phyloP scores from a whole-genome alignment of 176 grass and related monocot genomes.

The Microstegium vimineum region DNA sequence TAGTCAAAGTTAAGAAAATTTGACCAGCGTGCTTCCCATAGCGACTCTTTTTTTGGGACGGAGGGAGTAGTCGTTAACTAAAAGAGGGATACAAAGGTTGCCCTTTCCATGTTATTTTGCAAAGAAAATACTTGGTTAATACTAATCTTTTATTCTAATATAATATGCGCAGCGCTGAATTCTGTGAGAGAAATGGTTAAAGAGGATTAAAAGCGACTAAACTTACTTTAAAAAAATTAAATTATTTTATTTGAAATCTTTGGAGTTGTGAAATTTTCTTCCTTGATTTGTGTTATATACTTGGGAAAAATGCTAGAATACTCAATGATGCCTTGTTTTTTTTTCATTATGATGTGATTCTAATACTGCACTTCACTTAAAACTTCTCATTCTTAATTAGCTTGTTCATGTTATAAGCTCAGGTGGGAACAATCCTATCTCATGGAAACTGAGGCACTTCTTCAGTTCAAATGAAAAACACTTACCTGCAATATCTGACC shows the following conservation, averaged over 20 bases:
- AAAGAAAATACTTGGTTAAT: neutral
- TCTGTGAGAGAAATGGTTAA: neutral
- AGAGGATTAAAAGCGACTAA: neutral
- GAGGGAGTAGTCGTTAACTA: neutral
- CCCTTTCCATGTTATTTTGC: neutral
- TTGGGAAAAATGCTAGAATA: neutral
- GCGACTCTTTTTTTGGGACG: no score
- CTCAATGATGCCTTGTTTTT: neutral
- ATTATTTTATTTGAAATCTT: neutral
- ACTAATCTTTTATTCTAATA: neutral
- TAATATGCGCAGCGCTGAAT: neutral
- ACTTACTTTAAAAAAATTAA: neutral
- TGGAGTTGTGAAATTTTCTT: neutral
- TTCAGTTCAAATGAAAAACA: conserved; percentile 64
- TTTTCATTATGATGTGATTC: conserved; percentile 7
- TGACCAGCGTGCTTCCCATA: no score
- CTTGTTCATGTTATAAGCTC: conserved; percentile 13
- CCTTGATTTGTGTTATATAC: neutral
- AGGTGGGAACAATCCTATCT: conserved; percentile 47
- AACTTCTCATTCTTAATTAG: neutral
- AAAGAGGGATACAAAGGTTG: neutral
- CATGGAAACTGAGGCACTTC: conserved; percentile 45
- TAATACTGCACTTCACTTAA: neutral
- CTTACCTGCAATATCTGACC: conserved; percentile 63
- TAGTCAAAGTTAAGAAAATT: no score